Base-by-base conservation (phyloP, 306 rosid genomes). In the Neltuma alba region DNA sequence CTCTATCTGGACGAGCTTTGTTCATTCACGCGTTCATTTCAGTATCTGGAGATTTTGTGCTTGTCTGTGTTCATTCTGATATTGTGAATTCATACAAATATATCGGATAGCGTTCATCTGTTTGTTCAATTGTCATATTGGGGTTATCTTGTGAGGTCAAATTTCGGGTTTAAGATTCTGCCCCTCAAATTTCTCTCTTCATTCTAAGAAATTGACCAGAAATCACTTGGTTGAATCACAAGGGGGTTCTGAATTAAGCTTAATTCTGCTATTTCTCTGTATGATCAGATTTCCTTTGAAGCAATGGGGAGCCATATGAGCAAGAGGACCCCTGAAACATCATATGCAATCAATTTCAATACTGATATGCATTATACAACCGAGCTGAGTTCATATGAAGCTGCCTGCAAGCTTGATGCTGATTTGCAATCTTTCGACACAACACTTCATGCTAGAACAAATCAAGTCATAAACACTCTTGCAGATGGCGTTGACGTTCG, bases 401-500 rank as follows among this genome's bases (percentile, higher is more conserved):
- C 92, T 30, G 99, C 97, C 21, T 92, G 97, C 86, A 89, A 81
- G 85, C 66, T 79, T 10, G 99, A 95, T 72, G 57, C 88, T 30
- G 99, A 91, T 69, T 78, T 90, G 85, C 97, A 89, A 45, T 78
- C 91, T 36, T 95, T 95, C 60, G 98, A 95, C 84, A 79, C 83
- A 69, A 85, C 79, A 6, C 89, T 95, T 62, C 98, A 90, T 64
- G 78, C 91, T 14, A 87, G 99, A 30, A 95, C 98, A 60, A 85
- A 89, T 66, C 92, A 84, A 68, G 92, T 90, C n/a, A 95, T 95
- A 85, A 92, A 83, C 69, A 83, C 92, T 7, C 91, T 95, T 9
- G 97, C 94, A 0, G 87, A 54, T 7, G 98, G 99, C 9, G 98
- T 92, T 0, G 97, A 92, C 73, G 97, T 92, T 62, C 93, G 97